A percentile compares a stretch with the other conserved stretches of the same genome.
Conservation (phyloP, 2,329 filamentous ascomycete species). For the Colletotrichum noveboracense region DNA sequence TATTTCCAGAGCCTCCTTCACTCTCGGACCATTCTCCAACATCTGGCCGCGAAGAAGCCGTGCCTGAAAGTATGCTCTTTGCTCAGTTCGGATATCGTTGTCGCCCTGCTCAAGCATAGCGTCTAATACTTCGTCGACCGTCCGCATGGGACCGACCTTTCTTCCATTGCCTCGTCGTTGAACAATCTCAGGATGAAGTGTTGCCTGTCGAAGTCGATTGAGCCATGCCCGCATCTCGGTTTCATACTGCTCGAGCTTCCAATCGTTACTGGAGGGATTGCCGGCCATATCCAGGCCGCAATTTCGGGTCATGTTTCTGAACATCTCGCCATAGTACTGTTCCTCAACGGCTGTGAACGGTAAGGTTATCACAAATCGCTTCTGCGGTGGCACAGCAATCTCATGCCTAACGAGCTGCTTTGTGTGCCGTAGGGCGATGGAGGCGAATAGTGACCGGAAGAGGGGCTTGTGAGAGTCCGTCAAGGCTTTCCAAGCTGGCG, state of each 20-base stretch:
- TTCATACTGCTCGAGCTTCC: slow-evolving; percentile 68
- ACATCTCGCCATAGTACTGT: slow-evolving; percentile 81
- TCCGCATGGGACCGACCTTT: slow-evolving; percentile 72
- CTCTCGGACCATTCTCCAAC: slow-evolving; percentile 74
- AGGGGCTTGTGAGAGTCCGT: slow-evolving; percentile 63
- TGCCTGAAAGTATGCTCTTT: slow-evolving; percentile 68
- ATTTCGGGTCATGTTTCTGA: slow-evolving; percentile 75
- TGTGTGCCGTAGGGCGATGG: slow-evolving; percentile 81
- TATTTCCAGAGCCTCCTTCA: slow-evolving; percentile 70
- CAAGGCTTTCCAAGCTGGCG: slow-evolving; percentile 72
- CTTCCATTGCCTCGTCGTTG: slow-evolving; percentile 67
- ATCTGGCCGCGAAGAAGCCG: slow-evolving; percentile 78
- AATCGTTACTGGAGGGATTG: slow-evolving; percentile 63
- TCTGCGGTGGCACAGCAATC: slow-evolving; percentile 80
- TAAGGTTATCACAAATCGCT: slow-evolving; percentile 84
- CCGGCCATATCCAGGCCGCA: slow-evolving; percentile 72
- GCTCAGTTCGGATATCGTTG: slow-evolving; percentile 66
- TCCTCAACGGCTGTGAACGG: slow-evolving; percentile 92
- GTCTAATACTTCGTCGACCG: slow-evolving; percentile 84
- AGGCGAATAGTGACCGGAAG: slow-evolving; percentile 73
- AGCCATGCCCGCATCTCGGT: slow-evolving; percentile 83
- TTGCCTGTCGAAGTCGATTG: slow-evolving; percentile 78
- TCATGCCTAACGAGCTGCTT: slow-evolving; percentile 83
- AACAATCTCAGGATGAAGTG: slow-evolving; percentile 82
- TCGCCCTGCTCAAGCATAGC: slow-evolving; percentile 92